Conservation (phyloP, 2,329 filamentous ascomycete species). For the Ceratocystis huliohia region DNA sequence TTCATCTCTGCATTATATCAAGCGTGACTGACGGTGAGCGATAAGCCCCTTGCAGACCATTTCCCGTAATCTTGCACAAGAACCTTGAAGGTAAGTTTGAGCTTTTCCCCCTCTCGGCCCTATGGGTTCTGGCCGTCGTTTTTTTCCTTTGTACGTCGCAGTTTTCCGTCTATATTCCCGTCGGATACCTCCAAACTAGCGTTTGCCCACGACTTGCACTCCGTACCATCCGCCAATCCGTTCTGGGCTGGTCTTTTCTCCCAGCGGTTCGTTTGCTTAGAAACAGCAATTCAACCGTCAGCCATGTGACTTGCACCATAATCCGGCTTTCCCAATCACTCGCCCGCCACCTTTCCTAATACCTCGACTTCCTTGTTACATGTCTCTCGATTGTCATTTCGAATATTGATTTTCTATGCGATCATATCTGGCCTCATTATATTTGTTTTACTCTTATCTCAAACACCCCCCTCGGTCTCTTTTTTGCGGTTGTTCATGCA, state of each 20-base stretch:
- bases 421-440: not conserved
- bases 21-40: slow-evolving; percentile 1
- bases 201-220: not conserved
- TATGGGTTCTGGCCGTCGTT: not conserved
- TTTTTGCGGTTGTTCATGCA: not conserved
- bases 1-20: not conserved
- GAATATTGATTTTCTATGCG: not conserved
- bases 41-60: slow-evolving; percentile 1
- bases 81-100: slow-evolving; percentile 18
- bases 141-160: not conserved
- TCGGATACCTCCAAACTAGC: not conserved
- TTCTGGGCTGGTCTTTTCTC: not conserved
- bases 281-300: not conserved
- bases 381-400: not conserved
- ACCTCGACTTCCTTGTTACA: not conserved
- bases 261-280: not conserved
- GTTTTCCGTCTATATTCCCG: not conserved
- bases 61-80: not conserved
- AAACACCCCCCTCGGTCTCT: not conserved
- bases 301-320: not conserved
- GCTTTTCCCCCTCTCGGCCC: not conserved
- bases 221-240: not conserved
- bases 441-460: not conserved
- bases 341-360: not conserved
- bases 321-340: not conserved